Percentiles rank a stretch among this genome's conserved stretches.
phyloP scores from a whole-genome alignment of 306 rosid species.

The Fragaria vesca region DNA sequence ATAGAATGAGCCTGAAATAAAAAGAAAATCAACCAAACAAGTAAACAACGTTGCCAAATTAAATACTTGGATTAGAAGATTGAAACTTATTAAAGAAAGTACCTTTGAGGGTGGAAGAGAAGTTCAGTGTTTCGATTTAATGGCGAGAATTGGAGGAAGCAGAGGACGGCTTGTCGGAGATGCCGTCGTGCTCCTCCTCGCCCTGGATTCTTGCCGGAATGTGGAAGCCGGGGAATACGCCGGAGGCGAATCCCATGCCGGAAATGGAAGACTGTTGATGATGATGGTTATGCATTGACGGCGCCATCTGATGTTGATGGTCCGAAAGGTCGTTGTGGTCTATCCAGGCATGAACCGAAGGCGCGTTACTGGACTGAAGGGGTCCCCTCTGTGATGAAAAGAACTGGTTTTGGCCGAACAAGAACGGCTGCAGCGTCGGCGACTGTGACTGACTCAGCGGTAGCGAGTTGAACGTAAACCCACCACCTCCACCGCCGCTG shows the following conservation, averaged over 20 bases:
- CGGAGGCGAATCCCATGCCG: conserved; percentile 56
- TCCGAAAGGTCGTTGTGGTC: conserved; percentile 42
- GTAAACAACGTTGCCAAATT: background rate
- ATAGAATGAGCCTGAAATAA: conserved; percentile 24
- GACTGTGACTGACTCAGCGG: conserved; percentile 25
- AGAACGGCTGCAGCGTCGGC: conserved; percentile 32
- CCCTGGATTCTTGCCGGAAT: conserved; percentile 86
- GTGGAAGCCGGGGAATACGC: conserved; percentile 66
- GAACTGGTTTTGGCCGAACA: conserved; percentile 60
- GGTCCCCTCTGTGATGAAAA: conserved; percentile 93
- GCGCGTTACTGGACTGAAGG: conserved; percentile 99
- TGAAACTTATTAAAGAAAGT: conserved; percentile 20
- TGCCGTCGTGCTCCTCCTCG: conserved; percentile 80
- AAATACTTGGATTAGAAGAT: background rate
- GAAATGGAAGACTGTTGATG: conserved; percentile 41
- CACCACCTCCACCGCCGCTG: conserved; percentile 33
- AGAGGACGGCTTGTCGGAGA: conserved; percentile 80
- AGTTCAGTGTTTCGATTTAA: conserved; percentile 37
- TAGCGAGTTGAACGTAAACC: conserved; percentile 51
- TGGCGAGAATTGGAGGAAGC: conserved; percentile 97
- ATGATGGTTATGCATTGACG: conserved; percentile 31
- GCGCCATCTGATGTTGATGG: conserved; percentile 38
- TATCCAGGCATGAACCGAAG: conserved; percentile 79
- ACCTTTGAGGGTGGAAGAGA: conserved; percentile 48
- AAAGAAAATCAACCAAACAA: background rate